phyloP scores from a whole-genome alignment of 768 basidiomycete genomes.

The Obba rivulosa region DNA sequence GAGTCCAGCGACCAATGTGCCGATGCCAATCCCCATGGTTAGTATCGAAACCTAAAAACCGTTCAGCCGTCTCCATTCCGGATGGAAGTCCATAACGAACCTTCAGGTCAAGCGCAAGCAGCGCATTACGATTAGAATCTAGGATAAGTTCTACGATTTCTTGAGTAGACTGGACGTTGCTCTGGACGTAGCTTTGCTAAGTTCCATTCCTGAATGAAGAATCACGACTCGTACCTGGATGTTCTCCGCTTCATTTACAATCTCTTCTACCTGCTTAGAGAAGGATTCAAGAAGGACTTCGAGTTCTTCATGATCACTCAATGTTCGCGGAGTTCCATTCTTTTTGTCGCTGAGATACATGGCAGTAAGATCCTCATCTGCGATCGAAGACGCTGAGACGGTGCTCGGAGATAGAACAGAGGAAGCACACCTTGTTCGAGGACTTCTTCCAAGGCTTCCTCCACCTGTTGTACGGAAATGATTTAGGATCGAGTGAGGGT shows the following conservation, averaged over 20 bases:
- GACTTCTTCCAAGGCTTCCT: constrained; percentile 88
- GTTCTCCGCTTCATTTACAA: constrained; percentile 88
- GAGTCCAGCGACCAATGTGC: constrained; percentile 83
- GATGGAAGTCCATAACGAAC: constrained; percentile 30
- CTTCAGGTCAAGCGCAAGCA: constrained; percentile 88
- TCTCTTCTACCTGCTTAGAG: constrained; percentile 94
- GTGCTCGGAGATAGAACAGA: not conserved
- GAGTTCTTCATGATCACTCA: constrained; percentile 86
- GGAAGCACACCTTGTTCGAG: constrained; percentile 67
- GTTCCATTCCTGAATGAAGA: constrained; percentile 1
- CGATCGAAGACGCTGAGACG: not conserved
- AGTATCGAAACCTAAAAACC: constrained; percentile 74
- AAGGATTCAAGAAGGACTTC: constrained; percentile 94
- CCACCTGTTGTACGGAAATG: constrained; percentile 48
- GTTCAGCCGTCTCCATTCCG: not conserved
- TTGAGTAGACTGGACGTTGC: constrained; percentile 94
- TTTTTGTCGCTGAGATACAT: constrained; percentile 94
- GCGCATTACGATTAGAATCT: constrained; percentile 90
- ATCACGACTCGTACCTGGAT: constrained; percentile 52
- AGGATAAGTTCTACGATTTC: constrained; percentile 97
- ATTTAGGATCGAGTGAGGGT: not conserved
- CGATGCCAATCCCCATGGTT: constrained; percentile 88
- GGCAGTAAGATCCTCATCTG: constrained; percentile 90
- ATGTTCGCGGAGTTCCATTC: constrained; percentile 49
- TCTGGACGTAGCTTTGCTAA: constrained; percentile 38